These are phyloP conservation scores for Thermoascus crustaceus DNA, from an alignment of 2,329 filamentous ascomycete genomes.

Conservation along the genomic window DNA sequence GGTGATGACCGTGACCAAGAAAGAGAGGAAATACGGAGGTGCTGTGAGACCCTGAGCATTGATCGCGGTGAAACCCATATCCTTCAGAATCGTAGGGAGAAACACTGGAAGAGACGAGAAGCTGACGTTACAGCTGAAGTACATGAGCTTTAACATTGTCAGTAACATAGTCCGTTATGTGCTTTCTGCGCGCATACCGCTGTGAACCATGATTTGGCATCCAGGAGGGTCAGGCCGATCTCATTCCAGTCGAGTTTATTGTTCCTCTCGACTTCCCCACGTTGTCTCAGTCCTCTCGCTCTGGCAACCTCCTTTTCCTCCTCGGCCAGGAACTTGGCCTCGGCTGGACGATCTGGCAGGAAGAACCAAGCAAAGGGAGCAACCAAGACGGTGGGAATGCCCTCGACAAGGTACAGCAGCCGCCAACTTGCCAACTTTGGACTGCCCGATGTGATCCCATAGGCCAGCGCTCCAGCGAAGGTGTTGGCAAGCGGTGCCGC, in stretches of 20 bases:
- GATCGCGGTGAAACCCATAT: conserved; percentile 61
- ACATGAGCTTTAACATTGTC: conserved; percentile 39
- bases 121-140: conserved; percentile 56
- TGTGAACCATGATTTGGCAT: conserved; percentile 42
- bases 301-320: conserved; percentile 53
- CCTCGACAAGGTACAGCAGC: conserved; percentile 58
- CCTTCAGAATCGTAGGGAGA: conserved; percentile 53
- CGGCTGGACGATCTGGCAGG: conserved; percentile 45
- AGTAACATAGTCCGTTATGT: not conserved
- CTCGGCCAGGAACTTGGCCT: conserved; percentile 47
- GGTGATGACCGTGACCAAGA: conserved; percentile 52
- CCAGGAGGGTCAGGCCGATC: conserved; percentile 37
- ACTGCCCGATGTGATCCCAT: conserved; percentile 55
- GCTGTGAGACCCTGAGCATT: conserved; percentile 64
- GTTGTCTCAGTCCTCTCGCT: conserved; percentile 46
- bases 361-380: conserved; percentile 49
- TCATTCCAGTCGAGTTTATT: conserved; percentile 40
- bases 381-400: conserved; percentile 50
- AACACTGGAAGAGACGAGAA: conserved; percentile 59
- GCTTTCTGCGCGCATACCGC: conserved; percentile 24
- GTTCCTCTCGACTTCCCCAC: conserved; percentile 39
- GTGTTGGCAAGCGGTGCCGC: conserved; percentile 65
- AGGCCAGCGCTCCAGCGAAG: conserved; percentile 63
- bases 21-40: conserved; percentile 61
- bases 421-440: conserved; percentile 55